Percentiles rank a stretch among this genome's conserved stretches.
Conservation (phyloP, 1,139 yeast species). For the Yamadazyma diospyri region DNA sequence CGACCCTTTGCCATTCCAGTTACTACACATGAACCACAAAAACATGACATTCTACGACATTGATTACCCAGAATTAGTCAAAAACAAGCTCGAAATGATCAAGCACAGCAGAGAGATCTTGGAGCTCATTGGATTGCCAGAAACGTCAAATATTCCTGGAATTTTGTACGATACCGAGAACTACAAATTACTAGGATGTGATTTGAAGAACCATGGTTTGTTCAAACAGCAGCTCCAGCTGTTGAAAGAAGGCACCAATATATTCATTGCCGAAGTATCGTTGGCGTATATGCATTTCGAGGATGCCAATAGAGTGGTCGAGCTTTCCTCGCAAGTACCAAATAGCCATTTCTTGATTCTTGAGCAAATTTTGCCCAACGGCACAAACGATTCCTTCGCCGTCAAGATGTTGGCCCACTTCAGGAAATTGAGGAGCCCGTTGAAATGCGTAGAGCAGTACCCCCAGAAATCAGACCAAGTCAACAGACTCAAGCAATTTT, state of each 20-base stretch:
- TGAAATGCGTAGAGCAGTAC: constrained; percentile 62
- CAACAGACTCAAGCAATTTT: constrained; percentile 46
- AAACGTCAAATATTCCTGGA: constrained; percentile 14
- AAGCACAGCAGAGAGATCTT: constrained; percentile 43
- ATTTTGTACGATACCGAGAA: constrained; percentile 39
- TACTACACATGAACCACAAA: constrained; percentile 28
- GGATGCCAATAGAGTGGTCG: constrained; percentile 63
- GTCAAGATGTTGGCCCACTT: constrained; percentile 75
- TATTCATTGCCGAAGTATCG: constrained; percentile 81
- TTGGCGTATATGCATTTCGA: constrained; percentile 74
- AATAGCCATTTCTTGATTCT: constrained; percentile 62
- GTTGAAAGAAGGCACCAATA: constrained; percentile 26
- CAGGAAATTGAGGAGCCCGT: constrained; percentile 61
- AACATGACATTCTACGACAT: constrained; percentile 58
- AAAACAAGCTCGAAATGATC: constrained; percentile 52
- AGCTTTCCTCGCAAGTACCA: constrained; percentile 42
- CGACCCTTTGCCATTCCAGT: constrained; percentile 73
- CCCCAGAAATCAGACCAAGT: constrained; percentile 50
- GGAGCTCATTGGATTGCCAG: constrained; percentile 39
- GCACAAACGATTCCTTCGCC: constrained; percentile 63
- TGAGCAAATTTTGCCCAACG: constrained; percentile 72
- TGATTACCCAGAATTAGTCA: constrained; percentile 69
- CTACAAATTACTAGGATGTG: constrained; percentile 70
- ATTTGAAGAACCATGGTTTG: constrained; percentile 48
- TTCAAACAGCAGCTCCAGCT: constrained; percentile 37